Conservation (phyloP, 1,284 basidiomycete species). For the Cutaneotrichosporon sp. region DNA sequence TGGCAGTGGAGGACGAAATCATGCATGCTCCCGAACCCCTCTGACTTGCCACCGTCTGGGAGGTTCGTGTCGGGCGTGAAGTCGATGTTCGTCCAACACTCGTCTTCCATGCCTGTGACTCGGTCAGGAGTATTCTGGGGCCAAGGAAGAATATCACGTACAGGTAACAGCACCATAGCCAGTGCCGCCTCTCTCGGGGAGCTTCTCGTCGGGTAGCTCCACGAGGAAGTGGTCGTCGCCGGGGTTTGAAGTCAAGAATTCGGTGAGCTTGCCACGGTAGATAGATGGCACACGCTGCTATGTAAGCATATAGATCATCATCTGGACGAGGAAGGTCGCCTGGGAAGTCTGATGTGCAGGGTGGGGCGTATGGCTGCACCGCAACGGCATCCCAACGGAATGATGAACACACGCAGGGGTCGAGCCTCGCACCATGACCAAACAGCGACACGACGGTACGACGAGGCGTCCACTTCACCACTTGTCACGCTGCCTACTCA, state of each 20-base stretch:
- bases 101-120: conserved; percentile 38
- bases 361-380: no score
- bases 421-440: no score
- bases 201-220: conserved; percentile 24
- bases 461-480: no score
- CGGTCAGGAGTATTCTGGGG: not conserved
- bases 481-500: no score
- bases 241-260: conserved; percentile 24
- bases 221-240: conserved; percentile 37
- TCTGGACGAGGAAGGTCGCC: no score
- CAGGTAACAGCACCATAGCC: conserved; percentile 40
- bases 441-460: no score
- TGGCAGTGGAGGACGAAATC: conserved; percentile 25
- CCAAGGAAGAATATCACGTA: conserved; percentile 16
- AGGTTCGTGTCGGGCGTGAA: conserved; percentile 31
- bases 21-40: conserved; percentile 35
- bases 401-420: no score
- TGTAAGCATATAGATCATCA: not conserved
- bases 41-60: conserved; percentile 26
- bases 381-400: no score
- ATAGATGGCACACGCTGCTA: conserved; percentile 22
- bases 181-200: conserved; percentile 24
- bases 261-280: conserved; percentile 18
- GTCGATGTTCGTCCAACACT: conserved; percentile 37
- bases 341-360: no score